A percentile compares a stretch with the other conserved stretches of the same genome.
Evolutionary conservation across 106 monocot species (phyloP).

Genomic region (Vanilla planifolia): DNA sequence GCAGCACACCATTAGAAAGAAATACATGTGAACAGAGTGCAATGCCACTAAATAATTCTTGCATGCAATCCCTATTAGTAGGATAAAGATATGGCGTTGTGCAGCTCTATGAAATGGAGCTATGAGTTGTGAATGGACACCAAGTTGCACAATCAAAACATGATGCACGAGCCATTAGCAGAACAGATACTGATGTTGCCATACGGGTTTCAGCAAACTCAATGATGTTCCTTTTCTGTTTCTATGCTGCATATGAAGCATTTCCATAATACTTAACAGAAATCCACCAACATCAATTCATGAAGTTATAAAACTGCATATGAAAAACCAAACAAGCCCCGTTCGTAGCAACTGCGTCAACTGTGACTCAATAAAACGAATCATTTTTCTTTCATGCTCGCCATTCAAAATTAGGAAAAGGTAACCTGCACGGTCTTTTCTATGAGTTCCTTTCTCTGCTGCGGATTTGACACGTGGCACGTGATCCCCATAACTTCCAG

Average conservation of each 20-base stretch:
- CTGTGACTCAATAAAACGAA: not conserved
- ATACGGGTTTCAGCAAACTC: no score
- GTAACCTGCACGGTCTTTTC: slow-evolving; percentile 28
- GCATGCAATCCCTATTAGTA: no score
- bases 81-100: no score
- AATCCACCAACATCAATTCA: not conserved
- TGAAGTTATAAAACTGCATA: not conserved
- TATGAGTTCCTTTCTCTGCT: slow-evolving; percentile 29
- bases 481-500: slow-evolving; percentile 66
- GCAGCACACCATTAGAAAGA: no score
- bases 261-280: not conserved
- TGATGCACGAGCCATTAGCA: no score
- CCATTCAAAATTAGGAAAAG: not conserved
- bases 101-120: no score
- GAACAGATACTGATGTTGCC: no score
- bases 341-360: not conserved
- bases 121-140: no score
- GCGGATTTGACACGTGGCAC: slow-evolving; percentile 76
- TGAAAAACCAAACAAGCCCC: not conserved
- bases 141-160: no score
- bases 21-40: no score
- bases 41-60: no score
- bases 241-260: not conserved
- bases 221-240: not conserved
- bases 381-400: not conserved